Conservation (phyloP, 305 asterid species). For the Fraxinus platypoda region DNA sequence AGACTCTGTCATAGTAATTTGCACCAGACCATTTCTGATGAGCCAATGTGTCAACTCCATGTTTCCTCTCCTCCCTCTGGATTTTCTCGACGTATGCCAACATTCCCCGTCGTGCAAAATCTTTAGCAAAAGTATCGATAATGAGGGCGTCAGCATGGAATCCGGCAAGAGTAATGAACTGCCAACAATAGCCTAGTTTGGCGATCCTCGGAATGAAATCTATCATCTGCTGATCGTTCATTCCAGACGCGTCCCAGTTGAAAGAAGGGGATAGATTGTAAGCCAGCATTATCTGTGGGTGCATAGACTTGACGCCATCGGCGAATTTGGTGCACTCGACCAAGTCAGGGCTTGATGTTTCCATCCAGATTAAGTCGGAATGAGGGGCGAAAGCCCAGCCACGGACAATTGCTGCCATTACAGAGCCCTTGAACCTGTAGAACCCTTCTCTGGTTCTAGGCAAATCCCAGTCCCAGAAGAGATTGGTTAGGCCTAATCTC, state of each 20-base stretch:
- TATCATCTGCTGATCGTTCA: slow-evolving; percentile 78
- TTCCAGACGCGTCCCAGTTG: slow-evolving; percentile 98
- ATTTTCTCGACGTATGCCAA: slow-evolving; percentile 90
- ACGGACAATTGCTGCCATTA: slow-evolving; percentile 74
- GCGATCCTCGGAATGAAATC: slow-evolving; percentile 90
- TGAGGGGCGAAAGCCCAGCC: slow-evolving; percentile 85
- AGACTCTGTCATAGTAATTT: slow-evolving; percentile 84
- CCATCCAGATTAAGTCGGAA: slow-evolving; percentile 89
- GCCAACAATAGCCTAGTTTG: slow-evolving; percentile 83
- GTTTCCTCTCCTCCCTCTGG: slow-evolving; percentile 81
- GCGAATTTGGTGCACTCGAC: slow-evolving; percentile 88
- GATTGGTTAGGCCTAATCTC: slow-evolving; percentile 52
- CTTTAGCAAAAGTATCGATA: slow-evolving; percentile 80
- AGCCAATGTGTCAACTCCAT: slow-evolving; percentile 92
- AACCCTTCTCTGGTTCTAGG: slow-evolving; percentile 96
- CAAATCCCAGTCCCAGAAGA: slow-evolving; percentile 93
- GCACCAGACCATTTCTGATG: slow-evolving; percentile 99
- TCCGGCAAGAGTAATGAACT: slow-evolving; percentile 94
- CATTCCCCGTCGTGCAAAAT: slow-evolving; percentile 82
- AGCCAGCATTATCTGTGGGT: slow-evolving; percentile 84
- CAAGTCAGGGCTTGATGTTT: slow-evolving; percentile 76
- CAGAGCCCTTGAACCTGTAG: slow-evolving; percentile 82
- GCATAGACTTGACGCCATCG: slow-evolving; percentile 60
- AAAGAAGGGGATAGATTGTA: slow-evolving; percentile 93
- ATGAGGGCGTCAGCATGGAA: slow-evolving; percentile 88